A percentile compares a stretch with the other conserved stretches of the same genome.
These are phyloP conservation scores for Candida jianshihensis DNA, from an alignment of 805 yeast genomes.

Conservation along the genomic window DNA sequence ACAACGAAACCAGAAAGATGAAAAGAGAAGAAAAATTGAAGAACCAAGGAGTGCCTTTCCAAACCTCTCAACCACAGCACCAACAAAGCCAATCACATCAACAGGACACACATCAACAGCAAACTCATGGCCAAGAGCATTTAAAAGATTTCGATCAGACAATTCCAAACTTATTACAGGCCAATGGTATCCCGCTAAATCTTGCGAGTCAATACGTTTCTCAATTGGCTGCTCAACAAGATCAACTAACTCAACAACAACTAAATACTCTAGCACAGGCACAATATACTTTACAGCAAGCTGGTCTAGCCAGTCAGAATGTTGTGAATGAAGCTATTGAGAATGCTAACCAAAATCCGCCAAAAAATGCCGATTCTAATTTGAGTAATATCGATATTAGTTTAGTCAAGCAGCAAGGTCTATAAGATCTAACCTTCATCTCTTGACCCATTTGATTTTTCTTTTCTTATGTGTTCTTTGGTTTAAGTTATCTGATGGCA, in stretches of 20 bases:
- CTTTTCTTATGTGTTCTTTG: neutral
- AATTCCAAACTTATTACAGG: constrained; percentile 21
- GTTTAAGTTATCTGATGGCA: neutral
- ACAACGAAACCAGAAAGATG: constrained; percentile 27
- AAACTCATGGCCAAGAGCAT: constrained; percentile 2
- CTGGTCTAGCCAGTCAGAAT: constrained; percentile 7
- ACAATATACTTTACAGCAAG: constrained; percentile 2
- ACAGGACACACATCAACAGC: constrained; percentile 4
- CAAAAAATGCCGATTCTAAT: constrained; percentile 12
- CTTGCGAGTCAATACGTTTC: constrained; percentile 1
- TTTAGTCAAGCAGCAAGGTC: constrained; percentile 20
- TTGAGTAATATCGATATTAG: constrained; percentile 22
- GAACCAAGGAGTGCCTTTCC: constrained; percentile 1
- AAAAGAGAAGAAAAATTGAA: constrained; percentile 23
- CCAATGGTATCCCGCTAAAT: constrained; percentile 1
- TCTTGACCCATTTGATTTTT: neutral
- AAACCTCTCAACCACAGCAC: constrained; percentile 3
- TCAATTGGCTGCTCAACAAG: constrained; percentile 3
- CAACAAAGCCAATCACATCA: constrained; percentile 7
- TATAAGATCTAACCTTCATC: neutral
- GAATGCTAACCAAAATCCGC: constrained; percentile 19
- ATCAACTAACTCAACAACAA: constrained; percentile 2
- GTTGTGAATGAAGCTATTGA: constrained; percentile 22
- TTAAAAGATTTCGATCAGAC: constrained; percentile 20
- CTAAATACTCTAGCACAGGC: neutral